A percentile compares a stretch with the other conserved stretches of the same genome.
Conservation (phyloP, 352 stramenopile genomes). For the Phytophthora capsici region DNA sequence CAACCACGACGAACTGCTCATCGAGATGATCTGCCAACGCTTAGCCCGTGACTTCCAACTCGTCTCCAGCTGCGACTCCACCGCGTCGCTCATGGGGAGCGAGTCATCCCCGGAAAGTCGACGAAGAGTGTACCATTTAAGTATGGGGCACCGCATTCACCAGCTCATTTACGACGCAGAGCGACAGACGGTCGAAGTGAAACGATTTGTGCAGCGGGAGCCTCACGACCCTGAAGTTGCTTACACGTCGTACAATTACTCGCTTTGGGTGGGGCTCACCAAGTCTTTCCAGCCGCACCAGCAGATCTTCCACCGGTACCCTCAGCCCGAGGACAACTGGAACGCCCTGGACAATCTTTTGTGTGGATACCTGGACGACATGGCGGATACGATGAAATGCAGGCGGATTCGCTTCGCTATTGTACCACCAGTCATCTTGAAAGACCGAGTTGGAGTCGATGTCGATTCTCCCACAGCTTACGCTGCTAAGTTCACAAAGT, state of each 20-base stretch:
- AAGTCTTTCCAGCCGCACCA: conserved; percentile 76
- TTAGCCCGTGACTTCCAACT: conserved; percentile 83
- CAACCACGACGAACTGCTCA: conserved; percentile 71
- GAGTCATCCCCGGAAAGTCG: conserved; percentile 25
- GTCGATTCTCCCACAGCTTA: conserved; percentile 36
- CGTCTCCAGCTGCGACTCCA: conserved; percentile 52
- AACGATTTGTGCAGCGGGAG: conserved; percentile 69
- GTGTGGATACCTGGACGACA: conserved; percentile 78
- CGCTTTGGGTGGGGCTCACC: conserved; percentile 68
- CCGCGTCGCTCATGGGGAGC: conserved; percentile 33
- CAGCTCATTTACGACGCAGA: conserved; percentile 81
- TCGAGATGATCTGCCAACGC: conserved; percentile 86
- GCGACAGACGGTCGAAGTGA: conserved; percentile 80
- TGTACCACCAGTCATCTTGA: conserved; percentile 41
- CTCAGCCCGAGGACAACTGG: conserved; percentile 79
- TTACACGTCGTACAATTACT: conserved; percentile 74
- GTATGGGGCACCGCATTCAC: conserved; percentile 84
- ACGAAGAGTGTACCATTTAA: conserved; percentile 65
- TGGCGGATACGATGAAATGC: conserved; percentile 76
- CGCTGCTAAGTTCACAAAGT: conserved; percentile 60
- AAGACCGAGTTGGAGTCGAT: conserved; percentile 1
- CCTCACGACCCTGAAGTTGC: conserved; percentile 35
- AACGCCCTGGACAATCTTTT: conserved; percentile 79
- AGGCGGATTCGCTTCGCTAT: conserved; percentile 76
- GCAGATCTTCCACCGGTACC: conserved; percentile 76